Evolutionary conservation across 129 eudicot genomes (phyloP).

Genomic region (Helianthus tuberosus): DNA sequence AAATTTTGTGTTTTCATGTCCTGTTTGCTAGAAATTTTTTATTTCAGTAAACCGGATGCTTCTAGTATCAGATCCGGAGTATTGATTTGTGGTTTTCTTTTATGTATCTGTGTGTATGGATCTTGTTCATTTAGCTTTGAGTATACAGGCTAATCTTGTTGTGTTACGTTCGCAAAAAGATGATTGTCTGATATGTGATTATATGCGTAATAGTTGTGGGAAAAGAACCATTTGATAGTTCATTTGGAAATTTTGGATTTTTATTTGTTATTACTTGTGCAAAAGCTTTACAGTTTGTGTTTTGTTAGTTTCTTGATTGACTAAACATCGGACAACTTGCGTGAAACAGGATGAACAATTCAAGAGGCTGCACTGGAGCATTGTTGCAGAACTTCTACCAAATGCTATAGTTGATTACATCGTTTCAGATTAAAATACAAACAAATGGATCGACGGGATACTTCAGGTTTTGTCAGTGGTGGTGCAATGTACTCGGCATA

Average conservation of each 20-base stretch:
- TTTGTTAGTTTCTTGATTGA: conserved; percentile 3
- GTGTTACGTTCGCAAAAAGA: background rate
- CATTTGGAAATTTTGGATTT: background rate
- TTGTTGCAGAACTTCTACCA: conserved; percentile 22
- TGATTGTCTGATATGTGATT: too few species aligned
- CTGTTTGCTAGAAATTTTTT: too few species aligned
- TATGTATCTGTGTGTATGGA: background rate
- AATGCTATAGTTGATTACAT: conserved; percentile 30
- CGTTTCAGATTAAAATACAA: conserved; percentile 23
- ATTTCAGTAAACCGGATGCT: conserved; percentile 4
- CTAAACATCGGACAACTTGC: conserved; percentile 25
- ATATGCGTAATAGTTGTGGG: background rate
- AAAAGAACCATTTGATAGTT: background rate
- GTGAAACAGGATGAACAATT: conserved; percentile 63
- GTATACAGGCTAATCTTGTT: background rate
- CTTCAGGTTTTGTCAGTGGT: conserved; percentile 99
- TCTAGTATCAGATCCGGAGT: conserved; percentile 14
- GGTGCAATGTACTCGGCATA: conserved; percentile 47
- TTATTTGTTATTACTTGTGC: background rate
- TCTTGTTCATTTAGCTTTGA: background rate
- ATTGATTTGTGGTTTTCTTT: background rate
- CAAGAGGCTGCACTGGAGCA: conserved; percentile 28
- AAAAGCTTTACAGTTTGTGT: conserved; percentile 1
- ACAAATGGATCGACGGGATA: conserved; percentile 95
- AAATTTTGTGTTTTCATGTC: too few species aligned